Evolutionary conservation across 768 basidiomycete species (phyloP).

Genomic region (Kockovaella imperatae): DNA sequence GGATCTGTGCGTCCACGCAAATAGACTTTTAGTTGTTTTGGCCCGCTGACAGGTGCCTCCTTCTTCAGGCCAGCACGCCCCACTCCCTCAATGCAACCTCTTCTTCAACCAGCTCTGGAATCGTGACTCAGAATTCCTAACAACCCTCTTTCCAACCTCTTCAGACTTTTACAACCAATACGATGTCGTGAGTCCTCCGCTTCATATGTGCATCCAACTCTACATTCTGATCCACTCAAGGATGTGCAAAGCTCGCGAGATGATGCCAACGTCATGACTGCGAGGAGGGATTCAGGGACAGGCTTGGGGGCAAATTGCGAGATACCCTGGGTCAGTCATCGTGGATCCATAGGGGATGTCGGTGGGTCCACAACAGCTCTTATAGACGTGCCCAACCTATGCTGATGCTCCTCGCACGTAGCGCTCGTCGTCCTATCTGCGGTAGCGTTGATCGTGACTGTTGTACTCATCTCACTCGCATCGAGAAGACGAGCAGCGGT

Average conservation of each 20-base stretch:
- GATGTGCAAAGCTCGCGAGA: conserved; percentile 31
- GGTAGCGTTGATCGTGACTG: conserved; percentile 59
- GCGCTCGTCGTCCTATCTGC: conserved; percentile 78
- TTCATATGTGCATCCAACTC: too few species aligned
- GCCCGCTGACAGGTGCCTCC: not conserved
- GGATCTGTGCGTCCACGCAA: conserved; percentile 48
- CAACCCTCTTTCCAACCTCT: conserved; percentile 11
- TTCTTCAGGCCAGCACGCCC: conserved; percentile 25
- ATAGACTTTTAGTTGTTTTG: not conserved
- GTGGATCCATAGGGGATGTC: conserved; percentile 50
- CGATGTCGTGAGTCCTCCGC: conserved; percentile 21
- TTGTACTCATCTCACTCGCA: conserved; percentile 54
- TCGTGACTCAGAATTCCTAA: conserved; percentile 21
- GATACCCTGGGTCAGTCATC: conserved; percentile 55
- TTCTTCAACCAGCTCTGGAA: conserved; percentile 72
- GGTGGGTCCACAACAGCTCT: conserved; percentile 54
- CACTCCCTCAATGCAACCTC: conserved; percentile 88
- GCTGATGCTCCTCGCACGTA: conserved; percentile 3
- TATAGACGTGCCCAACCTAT: not conserved
- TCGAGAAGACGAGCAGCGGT: conserved; percentile 77
- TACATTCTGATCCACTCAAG: conserved; percentile 9
- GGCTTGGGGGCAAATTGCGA: conserved; percentile 77
- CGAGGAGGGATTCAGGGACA: conserved; percentile 58
- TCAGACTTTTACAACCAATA: conserved; percentile 22
- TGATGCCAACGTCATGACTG: conserved; percentile 47